Conservation (phyloP, 108 stramenopile species). For the Cyclostephanos invisitatus region DNA sequence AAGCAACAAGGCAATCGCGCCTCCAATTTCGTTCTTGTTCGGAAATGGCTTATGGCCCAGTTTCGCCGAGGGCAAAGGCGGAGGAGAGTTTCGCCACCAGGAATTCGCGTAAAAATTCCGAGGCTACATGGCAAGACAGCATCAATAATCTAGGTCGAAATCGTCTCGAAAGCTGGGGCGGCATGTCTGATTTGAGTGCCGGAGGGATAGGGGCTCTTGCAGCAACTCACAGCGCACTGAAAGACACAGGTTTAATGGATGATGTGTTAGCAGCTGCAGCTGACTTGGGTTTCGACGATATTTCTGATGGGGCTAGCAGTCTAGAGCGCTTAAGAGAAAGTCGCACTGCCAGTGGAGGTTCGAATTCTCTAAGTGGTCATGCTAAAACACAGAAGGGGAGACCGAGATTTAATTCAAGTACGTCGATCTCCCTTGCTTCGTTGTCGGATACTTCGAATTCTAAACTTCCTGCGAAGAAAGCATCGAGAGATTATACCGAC, state of each 20-base stretch:
- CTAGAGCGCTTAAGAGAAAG: conserved; percentile 8
- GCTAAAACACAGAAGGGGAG: conserved; percentile 27
- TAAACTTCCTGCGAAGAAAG: conserved; percentile 22
- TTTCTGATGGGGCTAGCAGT: conserved; percentile 20
- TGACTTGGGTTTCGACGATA: conserved; percentile 35
- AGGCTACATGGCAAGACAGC: conserved; percentile 23
- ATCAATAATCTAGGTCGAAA: conserved; percentile 31
- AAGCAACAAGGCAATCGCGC: conserved; percentile 32
- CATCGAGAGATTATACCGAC: background rate
- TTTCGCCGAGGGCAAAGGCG: conserved; percentile 23
- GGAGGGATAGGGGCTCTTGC: conserved; percentile 32
- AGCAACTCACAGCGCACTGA: conserved; percentile 40
- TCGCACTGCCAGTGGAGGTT: conserved; percentile 28
- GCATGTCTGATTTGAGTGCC: conserved; percentile 79
- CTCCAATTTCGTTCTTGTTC: conserved; percentile 20
- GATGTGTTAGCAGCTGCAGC: conserved; percentile 65
- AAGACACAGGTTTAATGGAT: conserved; percentile 52
- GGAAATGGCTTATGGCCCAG: conserved; percentile 8
- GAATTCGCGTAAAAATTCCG: conserved; percentile 29
- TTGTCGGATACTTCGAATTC: conserved; percentile 43
- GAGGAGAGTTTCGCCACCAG: conserved; percentile 19
- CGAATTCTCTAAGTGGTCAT: conserved; percentile 18
- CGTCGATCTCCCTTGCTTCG: conserved; percentile 66
- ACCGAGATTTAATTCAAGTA: conserved; percentile 61
- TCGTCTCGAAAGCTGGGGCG: conserved; percentile 86